Conservation (phyloP, 148 eudicot species). For the Rheum nobile region DNA sequence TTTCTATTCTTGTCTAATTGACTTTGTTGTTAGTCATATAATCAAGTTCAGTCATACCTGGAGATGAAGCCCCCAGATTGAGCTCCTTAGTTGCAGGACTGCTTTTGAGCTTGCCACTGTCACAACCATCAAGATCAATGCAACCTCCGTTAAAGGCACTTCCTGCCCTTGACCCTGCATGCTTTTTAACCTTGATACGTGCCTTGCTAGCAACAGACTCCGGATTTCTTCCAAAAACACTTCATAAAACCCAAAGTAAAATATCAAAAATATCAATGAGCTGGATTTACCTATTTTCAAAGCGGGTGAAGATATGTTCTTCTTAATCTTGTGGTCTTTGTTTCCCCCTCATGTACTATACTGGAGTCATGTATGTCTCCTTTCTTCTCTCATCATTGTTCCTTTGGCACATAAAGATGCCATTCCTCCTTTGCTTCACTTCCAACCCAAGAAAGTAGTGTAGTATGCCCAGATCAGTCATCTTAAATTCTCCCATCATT, state of each 20-base stretch:
- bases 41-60: conserved; percentile 20
- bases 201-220: conserved; percentile 32
- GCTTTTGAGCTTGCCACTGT: conserved; percentile 23
- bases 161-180: conserved; percentile 15
- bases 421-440: too few relatives aligned
- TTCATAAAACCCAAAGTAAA: background rate
- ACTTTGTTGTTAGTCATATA: conserved; percentile 20
- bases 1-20: conserved; percentile 21
- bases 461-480: too few relatives aligned
- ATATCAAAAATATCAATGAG: background rate
- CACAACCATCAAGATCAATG: conserved; percentile 16
- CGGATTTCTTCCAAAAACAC: conserved; percentile 18
- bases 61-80: conserved; percentile 19
- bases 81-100: conserved; percentile 27
- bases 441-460: too few relatives aligned
- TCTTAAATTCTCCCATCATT: too few relatives aligned
- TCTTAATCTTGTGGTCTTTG: conserved; percentile 40
- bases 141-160: conserved; percentile 10
- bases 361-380: too few relatives aligned
- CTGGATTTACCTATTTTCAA: conserved; percentile 4
- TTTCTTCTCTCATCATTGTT: too few relatives aligned
- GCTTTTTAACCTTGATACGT: conserved; percentile 14
- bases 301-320: conserved; percentile 15
- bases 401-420: too few relatives aligned
- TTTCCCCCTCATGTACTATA: too few relatives aligned